These are phyloP conservation scores for Argentina anserina DNA, from an alignment of 306 rosid species.

Conservation along the genomic window DNA sequence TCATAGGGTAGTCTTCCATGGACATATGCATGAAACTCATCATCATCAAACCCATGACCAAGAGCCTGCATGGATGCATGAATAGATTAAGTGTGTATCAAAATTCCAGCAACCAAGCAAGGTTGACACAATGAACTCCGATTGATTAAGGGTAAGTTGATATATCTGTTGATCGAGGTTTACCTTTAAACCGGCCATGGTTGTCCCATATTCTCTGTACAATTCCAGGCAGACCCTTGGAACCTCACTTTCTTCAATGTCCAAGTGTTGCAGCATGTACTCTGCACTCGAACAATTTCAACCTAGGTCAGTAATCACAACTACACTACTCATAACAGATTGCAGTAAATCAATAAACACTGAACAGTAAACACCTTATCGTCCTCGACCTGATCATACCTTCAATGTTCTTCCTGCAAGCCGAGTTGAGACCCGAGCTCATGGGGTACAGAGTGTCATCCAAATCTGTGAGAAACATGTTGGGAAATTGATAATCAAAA, in stretches of 20 bases:
- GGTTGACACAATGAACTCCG: background rate
- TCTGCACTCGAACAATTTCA: slow-evolving; percentile 37
- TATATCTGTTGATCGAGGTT: background rate
- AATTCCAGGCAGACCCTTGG: slow-evolving; percentile 71
- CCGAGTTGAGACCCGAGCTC: slow-evolving; percentile 67
- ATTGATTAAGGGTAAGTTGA: background rate
- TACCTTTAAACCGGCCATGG: slow-evolving; percentile 91
- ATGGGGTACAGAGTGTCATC: slow-evolving; percentile 88
- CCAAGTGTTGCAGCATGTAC: slow-evolving; percentile 59
- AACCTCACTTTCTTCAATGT: slow-evolving; percentile 64
- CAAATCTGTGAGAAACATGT: slow-evolving; percentile 51
- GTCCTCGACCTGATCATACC: slow-evolving; percentile 28
- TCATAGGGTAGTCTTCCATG: slow-evolving; percentile 82
- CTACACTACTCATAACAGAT: background rate
- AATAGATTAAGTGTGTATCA: background rate
- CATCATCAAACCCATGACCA: slow-evolving; percentile 70
- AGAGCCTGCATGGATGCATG: slow-evolving; percentile 38
- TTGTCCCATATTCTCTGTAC: slow-evolving; percentile 71
- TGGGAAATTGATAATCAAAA: slow-evolving; percentile 7
- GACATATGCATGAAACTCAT: slow-evolving; percentile 65
- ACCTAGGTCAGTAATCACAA: background rate
- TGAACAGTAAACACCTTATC: background rate
- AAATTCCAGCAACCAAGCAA: background rate
- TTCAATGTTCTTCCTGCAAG: slow-evolving; percentile 72
- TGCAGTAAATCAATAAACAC: background rate